Evolutionary conservation across 768 basidiomycete species (phyloP).

Genomic region (Termitomyces bulborhizus): DNA sequence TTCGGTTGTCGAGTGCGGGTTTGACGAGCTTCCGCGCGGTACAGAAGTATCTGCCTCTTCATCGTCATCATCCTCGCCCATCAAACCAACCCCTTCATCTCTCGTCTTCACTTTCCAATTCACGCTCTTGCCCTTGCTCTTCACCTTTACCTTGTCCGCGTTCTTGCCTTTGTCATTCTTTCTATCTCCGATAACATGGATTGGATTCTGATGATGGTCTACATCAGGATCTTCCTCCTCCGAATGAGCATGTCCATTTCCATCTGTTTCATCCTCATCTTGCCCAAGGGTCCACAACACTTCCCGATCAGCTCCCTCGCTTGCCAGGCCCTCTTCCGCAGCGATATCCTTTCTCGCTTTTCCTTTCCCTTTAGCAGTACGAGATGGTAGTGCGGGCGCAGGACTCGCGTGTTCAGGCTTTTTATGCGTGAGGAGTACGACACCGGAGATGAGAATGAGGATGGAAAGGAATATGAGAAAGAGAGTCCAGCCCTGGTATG

Average conservation of each 20-base stretch:
- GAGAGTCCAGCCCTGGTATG: constrained; percentile 86
- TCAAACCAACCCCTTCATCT: constrained; percentile 34
- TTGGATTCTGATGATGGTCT: constrained; percentile 37
- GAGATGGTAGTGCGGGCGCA: constrained; percentile 25
- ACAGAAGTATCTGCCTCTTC: constrained; percentile 21
- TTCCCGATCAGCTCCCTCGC: constrained; percentile 27
- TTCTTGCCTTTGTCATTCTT: neutral
- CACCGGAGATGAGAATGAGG: constrained; percentile 79
- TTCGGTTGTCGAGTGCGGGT: neutral
- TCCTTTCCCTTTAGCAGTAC: constrained; percentile 16
- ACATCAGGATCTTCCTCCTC: constrained; percentile 39
- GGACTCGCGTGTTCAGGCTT: constrained; percentile 59
- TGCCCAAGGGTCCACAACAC: constrained; percentile 69
- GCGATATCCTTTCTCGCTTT: constrained; percentile 12
- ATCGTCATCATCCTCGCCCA: constrained; percentile 28
- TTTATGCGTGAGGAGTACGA: constrained; percentile 91
- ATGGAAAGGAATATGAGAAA: constrained; percentile 88
- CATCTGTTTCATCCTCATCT: constrained; percentile 45
- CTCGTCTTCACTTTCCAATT: constrained; percentile 10
- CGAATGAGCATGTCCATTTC: constrained; percentile 9
- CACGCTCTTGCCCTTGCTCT: constrained; percentile 7
- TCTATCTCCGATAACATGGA: constrained; percentile 18
- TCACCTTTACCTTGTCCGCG: constrained; percentile 1
- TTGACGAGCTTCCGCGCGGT: constrained; percentile 5
- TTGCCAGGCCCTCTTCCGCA: constrained; percentile 14